Evolutionary conservation across 176 grass and related monocot species (phyloP), one percentile per base, ranked within the genome.

Genomic region (Carex parvula): DNA sequence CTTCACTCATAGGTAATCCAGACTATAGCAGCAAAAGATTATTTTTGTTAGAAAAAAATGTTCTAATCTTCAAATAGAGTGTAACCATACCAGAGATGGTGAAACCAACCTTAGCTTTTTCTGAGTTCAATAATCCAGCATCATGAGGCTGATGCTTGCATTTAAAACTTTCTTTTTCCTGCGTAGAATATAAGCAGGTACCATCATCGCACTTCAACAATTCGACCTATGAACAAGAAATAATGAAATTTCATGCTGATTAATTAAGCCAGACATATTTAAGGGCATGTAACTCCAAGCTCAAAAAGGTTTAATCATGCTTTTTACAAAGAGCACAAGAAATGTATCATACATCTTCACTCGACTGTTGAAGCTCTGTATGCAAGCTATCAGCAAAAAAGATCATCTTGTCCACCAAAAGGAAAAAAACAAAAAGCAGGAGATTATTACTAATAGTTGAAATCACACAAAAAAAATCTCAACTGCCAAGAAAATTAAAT

Each of bases 341-440:
- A 57, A 20, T 37, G n/a, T 48, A 55, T 29, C 48, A 44, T 92
- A 93, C 95, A 84, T 88, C 82, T 86, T 72, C 26, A 59, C 79
- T 93, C 21, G 54, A 42, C 57, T 60, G 67, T 68, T 90, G 83
- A 81, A 81, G 14, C 82, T 89, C 91, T 37, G 89, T 77, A 77
- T 95, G 73, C 90, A 98, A 88, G 84, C 82, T 26, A 81, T 93
- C 88, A 89, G 69, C 88, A 70, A 87, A 91, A 85, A 98, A 84
- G 33, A 95, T 79, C 20, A 98, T 90, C 95, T 98, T 86, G 37
- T 79, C 81, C 86, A 55, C 26, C 44, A 76, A 76, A 86, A 70
- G 33, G 20, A 53, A 86, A 83, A 39, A 58, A 77, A 39, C 11
- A 10, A 35, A 52, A 32, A 44, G 24, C 68, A 80, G 72, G 42